Conservation (phyloP, 306 rosid species). For the Phaseolus lunatus region DNA sequence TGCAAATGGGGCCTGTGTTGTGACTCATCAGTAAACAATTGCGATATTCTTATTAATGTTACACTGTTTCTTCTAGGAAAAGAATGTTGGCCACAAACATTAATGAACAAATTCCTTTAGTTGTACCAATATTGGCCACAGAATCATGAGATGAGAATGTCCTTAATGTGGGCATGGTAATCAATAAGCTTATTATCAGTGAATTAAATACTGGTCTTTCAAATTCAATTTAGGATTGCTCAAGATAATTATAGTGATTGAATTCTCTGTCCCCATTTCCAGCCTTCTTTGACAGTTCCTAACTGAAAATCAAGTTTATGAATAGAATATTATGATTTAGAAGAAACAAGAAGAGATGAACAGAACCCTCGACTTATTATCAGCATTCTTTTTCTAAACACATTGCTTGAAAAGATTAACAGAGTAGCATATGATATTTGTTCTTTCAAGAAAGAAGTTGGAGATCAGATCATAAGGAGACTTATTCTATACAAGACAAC, state of each 20-base stretch:
- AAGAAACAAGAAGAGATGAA: conserved; percentile 18
- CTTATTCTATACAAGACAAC: conserved; percentile 17
- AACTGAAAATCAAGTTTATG: conserved; percentile 27
- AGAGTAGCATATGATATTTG: conserved; percentile 13
- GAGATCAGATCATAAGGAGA: conserved; percentile 29
- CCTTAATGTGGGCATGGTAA: conserved; percentile 39
- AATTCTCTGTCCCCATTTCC: conserved; percentile 7
- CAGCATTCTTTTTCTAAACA: conserved; percentile 17
- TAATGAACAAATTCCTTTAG: conserved; percentile 42
- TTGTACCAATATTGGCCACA: conserved; percentile 46
- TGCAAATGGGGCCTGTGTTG: conserved; percentile 54
- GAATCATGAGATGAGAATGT: conserved; percentile 47
- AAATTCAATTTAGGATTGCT: conserved; percentile 21
- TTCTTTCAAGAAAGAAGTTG: conserved; percentile 4
- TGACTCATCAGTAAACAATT: conserved; percentile 51
- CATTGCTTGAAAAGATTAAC: conserved; percentile 13
- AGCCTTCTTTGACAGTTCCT: conserved; percentile 14
- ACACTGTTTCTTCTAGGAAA: conserved; percentile 40
- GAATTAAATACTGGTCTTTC: conserved; percentile 40
- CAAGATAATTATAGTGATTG: conserved; percentile 1
- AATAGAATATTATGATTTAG: conserved; percentile 13
- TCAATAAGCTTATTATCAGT: conserved; percentile 36
- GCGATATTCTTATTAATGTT: conserved; percentile 48
- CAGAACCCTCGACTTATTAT: conserved; percentile 5
- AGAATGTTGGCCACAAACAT: conserved; percentile 55